phyloP scores from a whole-genome alignment of 176 grass and related monocot genomes.

The Melocanna baccifera region DNA sequence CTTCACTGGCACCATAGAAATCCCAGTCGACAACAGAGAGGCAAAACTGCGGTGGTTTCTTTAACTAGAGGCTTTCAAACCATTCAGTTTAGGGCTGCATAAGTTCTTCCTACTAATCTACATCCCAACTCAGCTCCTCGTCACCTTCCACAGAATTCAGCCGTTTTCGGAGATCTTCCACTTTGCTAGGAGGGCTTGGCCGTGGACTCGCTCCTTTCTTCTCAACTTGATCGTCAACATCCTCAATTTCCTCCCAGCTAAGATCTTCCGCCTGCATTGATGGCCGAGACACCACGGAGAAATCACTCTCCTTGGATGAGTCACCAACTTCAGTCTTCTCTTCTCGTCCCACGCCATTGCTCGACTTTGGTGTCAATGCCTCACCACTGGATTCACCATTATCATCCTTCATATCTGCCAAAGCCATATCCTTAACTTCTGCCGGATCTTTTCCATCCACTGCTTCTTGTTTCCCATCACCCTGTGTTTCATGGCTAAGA shows the following conservation, averaged over 20 bases:
- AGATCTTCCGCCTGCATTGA: slow-evolving; percentile 71
- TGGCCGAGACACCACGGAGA: slow-evolving; percentile 49
- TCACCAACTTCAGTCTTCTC: slow-evolving; percentile 30
- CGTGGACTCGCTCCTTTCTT: slow-evolving; percentile 45
- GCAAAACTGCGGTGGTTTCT: neutral
- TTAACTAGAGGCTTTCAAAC: neutral
- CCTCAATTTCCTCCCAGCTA: slow-evolving; percentile 82
- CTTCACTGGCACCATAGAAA: neutral
- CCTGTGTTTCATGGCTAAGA: slow-evolving; percentile 21
- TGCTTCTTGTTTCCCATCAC: slow-evolving; percentile 20
- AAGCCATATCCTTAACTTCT: slow-evolving; percentile 17
- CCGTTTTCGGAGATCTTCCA: slow-evolving; percentile 62
- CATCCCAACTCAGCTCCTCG: slow-evolving; percentile 79
- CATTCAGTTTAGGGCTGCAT: neutral
- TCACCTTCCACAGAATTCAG: slow-evolving; percentile 56
- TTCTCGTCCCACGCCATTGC: slow-evolving; percentile 11
- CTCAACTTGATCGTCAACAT: slow-evolving; percentile 59
- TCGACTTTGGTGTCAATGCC: slow-evolving; percentile 44
- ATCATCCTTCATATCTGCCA: slow-evolving; percentile 18
- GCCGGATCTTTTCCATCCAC: neutral
- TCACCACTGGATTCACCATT: slow-evolving; percentile 42
- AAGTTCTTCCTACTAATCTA: slow-evolving; percentile 59
- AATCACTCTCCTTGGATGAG: slow-evolving; percentile 50
- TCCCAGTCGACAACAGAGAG: slow-evolving; percentile 12
- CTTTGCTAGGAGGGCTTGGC: slow-evolving; percentile 41